Conservation (phyloP, 129 eudicot genomes). For the Centaurea solstitialis region DNA sequence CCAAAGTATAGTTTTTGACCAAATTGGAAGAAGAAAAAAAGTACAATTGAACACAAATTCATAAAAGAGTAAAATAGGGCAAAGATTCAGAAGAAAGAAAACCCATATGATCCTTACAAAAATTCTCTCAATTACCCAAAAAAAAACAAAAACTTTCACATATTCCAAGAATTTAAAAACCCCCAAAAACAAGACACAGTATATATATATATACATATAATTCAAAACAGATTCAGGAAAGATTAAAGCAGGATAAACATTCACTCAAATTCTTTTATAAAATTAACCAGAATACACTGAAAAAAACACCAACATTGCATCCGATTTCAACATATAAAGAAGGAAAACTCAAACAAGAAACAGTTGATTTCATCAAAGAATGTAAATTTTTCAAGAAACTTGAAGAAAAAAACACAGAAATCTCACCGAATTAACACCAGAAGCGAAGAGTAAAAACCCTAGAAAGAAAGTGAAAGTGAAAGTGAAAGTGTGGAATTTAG, state of each 20-base stretch:
- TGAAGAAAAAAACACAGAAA: not conserved
- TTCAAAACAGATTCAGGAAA: not conserved
- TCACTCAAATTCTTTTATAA: too few species aligned
- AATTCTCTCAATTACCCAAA: not conserved
- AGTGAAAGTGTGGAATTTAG: conserved; percentile 16
- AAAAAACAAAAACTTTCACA: not conserved
- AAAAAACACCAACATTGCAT: too few species aligned
- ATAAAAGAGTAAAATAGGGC: conserved; percentile 2
- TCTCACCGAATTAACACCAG: conserved; percentile 3
- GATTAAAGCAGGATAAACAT: not conserved
- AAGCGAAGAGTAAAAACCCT: conserved; percentile 25
- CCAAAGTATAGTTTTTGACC: too few species aligned
- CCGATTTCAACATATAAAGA: too few species aligned
- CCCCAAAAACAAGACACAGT: not conserved
- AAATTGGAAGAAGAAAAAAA: too few species aligned
- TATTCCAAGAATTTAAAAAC: not conserved
- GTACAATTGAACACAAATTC: not conserved
- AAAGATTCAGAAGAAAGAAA: not conserved
- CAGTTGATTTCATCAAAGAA: too few species aligned
- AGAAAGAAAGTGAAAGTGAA: conserved; percentile 11
- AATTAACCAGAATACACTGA: too few species aligned
- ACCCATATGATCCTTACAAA: not conserved
- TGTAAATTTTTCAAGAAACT: too few species aligned
- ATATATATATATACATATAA: not conserved
- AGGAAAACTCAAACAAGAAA: too few species aligned